These are phyloP conservation scores for Solanum hybrid DNA, from an alignment of 305 asterid species.

Conservation along the genomic window DNA sequence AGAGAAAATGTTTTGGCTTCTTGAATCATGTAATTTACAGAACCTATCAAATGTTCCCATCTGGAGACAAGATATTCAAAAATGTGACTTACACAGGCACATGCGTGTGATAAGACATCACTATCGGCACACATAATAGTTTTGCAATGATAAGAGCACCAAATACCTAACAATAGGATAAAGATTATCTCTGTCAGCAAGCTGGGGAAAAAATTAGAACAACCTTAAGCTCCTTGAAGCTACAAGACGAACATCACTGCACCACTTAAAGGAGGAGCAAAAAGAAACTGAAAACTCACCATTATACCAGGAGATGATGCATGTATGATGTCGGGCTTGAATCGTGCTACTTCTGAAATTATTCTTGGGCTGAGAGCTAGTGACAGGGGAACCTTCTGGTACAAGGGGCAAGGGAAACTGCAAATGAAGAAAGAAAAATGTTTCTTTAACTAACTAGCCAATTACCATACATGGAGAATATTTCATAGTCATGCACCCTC, in stretches of 20 bases:
- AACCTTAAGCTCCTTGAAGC: neutral
- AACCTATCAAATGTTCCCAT: neutral
- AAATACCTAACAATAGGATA: conserved; percentile 48
- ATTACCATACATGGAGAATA: neutral
- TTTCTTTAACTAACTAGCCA: neutral
- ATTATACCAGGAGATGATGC: conserved; percentile 98
- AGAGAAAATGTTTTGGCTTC: neutral
- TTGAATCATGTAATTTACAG: neutral
- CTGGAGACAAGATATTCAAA: neutral
- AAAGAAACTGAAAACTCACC: conserved; percentile 32
- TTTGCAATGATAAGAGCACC: conserved; percentile 92
- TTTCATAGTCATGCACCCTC: neutral
- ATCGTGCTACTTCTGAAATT: conserved; percentile 76
- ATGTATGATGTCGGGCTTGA: conserved; percentile 95
- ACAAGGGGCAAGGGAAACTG: conserved; percentile 92
- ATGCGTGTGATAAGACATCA: conserved; percentile 97
- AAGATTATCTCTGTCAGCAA: conserved; percentile 2
- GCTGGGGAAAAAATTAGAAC: neutral
- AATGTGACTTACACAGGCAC: conserved; percentile 76
- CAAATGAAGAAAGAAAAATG: neutral
- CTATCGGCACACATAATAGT: conserved; percentile 71
- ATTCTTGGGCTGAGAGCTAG: conserved; percentile 99
- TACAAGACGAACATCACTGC: neutral
- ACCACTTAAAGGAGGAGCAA: neutral
- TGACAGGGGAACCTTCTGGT: conserved; percentile 84